Evolutionary conservation across 2,329 filamentous ascomycete genomes (phyloP).

Genomic region (Elsinoe perseae): DNA sequence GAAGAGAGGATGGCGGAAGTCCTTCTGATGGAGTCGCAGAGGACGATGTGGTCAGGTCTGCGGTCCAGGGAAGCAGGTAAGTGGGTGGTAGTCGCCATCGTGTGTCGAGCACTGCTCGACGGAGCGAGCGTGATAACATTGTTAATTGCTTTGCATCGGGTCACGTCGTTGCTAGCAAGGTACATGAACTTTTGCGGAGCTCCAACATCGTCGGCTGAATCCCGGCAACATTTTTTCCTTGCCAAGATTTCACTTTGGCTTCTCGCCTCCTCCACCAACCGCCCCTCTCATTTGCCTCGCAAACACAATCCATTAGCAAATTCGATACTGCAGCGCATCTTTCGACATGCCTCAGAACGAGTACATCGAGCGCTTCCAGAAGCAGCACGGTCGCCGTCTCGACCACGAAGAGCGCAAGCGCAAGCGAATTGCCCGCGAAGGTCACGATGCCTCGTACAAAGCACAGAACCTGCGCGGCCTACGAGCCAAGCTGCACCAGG

Average conservation of each 20-base stretch:
- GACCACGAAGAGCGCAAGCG: constrained; percentile 84
- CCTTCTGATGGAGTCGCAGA: constrained; percentile 32
- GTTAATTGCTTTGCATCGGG: constrained; percentile 22
- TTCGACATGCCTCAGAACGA: constrained; percentile 67
- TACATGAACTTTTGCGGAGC: constrained; percentile 6
- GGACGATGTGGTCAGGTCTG: constrained; percentile 38
- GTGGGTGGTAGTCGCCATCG: constrained; percentile 44
- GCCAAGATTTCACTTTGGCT: constrained; percentile 15
- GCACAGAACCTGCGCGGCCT: constrained; percentile 90
- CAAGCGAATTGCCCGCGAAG: constrained; percentile 81
- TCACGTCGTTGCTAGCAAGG: neutral
- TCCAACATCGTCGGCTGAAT: constrained; percentile 2
- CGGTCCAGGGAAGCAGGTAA: constrained; percentile 46
- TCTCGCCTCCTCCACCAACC: constrained; percentile 4
- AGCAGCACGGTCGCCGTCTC: constrained; percentile 50
- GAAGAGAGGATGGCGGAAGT: constrained; percentile 22
- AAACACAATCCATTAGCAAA: neutral
- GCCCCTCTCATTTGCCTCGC: neutral
- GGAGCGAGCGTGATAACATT: constrained; percentile 47
- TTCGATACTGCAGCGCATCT: constrained; percentile 13
- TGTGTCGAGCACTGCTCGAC: constrained; percentile 57
- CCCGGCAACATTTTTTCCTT: constrained; percentile 15
- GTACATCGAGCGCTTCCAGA: constrained; percentile 66
- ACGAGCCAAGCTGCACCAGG: constrained; percentile 83
- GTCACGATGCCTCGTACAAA: constrained; percentile 78